These are phyloP conservation scores for Puccinia novopanici DNA, from an alignment of 1,284 basidiomycete genomes.

Conservation along the genomic window DNA sequence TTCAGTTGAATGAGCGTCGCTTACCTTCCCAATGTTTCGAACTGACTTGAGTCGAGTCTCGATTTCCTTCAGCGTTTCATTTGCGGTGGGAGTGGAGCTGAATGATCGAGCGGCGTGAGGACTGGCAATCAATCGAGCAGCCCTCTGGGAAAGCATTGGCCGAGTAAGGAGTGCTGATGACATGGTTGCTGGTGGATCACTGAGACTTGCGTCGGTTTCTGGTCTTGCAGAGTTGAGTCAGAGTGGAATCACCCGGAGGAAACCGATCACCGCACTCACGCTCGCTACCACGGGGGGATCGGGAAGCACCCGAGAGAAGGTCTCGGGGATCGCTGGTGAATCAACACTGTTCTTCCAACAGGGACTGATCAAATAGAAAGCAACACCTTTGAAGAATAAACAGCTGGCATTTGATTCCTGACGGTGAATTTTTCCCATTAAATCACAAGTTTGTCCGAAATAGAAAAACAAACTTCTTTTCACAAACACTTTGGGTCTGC, in stretches of 20 bases:
- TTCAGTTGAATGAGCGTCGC: background rate
- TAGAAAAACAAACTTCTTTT: too few relatives aligned
- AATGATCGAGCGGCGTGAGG: conserved; percentile 62
- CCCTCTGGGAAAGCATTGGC: conserved; percentile 25
- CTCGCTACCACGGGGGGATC: background rate
- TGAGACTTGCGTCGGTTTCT: too few relatives aligned
- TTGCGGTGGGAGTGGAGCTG: conserved; percentile 73
- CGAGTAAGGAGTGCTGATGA: conserved; percentile 31
- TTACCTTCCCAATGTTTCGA: conserved; percentile 65
- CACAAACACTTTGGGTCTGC: too few relatives aligned
- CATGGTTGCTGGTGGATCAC: conserved; percentile 26
- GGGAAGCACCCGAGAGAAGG: background rate
- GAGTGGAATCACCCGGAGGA: background rate
- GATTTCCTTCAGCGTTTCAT: conserved; percentile 96
- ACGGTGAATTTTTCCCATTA: too few relatives aligned
- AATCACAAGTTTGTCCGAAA: too few relatives aligned
- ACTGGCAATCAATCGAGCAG: background rate
- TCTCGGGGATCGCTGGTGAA: too few relatives aligned
- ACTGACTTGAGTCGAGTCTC: conserved; percentile 96
- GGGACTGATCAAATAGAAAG: too few relatives aligned
- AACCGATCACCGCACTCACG: background rate
- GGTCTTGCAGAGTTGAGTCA: background rate
- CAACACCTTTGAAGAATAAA: too few relatives aligned
- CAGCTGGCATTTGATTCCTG: too few relatives aligned
- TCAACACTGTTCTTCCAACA: too few relatives aligned